Conservation (phyloP, 164 flowering plant species). For the Litsea cubeba region DNA sequence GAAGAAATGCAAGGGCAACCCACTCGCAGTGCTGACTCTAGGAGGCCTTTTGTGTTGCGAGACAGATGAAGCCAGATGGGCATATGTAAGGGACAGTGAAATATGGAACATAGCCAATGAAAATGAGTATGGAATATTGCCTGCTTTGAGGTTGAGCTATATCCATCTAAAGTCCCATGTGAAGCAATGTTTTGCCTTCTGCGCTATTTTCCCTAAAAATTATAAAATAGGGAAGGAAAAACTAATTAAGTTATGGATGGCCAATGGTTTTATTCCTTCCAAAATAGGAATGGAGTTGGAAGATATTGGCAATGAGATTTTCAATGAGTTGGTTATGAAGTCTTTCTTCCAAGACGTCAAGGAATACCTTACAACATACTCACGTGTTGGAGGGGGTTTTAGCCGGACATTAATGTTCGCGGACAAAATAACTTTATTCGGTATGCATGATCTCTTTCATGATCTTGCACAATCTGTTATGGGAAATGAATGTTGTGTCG, state of each 20-base stretch:
- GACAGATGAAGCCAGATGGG: neutral
- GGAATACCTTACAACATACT: constrained; percentile 11
- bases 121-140: neutral
- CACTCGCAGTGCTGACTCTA: neutral
- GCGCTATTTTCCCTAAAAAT: constrained; percentile 5
- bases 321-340: constrained; percentile 1
- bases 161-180: neutral
- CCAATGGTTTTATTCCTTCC: constrained; percentile 1
- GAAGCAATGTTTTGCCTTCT: constrained; percentile 7
- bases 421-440: too few relatives aligned
- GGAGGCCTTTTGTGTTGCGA: neutral
- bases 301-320: neutral
- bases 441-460: too few relatives aligned
- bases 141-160: constrained; percentile 7
- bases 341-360: neutral
- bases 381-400: too few relatives aligned
- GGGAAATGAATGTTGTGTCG: neutral
- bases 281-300: neutral
- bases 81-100: neutral
- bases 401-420: too few relatives aligned
- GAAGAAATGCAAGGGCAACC: neutral
- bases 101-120: neutral
- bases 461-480: constrained; percentile 8
- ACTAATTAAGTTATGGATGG: constrained; percentile 8
- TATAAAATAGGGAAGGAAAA: neutral